phyloP scores from a whole-genome alignment of 805 yeast genomes.

The Metschnikowia sp. region DNA sequence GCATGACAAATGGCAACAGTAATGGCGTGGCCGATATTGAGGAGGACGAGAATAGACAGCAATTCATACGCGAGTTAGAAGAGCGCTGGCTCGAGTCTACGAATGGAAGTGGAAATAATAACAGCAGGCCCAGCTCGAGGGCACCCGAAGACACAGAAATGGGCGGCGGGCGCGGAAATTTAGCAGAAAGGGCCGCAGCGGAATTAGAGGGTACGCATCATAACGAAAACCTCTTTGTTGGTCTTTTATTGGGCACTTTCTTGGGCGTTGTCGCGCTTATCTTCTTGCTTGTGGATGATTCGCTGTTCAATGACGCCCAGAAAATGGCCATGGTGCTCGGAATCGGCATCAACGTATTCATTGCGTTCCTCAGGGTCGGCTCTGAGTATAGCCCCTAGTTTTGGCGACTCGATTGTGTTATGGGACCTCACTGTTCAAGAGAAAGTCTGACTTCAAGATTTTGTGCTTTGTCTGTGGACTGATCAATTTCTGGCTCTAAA shows the following conservation, averaged over 20 bases:
- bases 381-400: slow-evolving; percentile 7
- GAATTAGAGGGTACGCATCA: slow-evolving; percentile 32
- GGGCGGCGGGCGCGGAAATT: slow-evolving; percentile 4
- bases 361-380: slow-evolving; percentile 53
- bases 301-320: slow-evolving; percentile 58
- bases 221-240: slow-evolving; percentile 67
- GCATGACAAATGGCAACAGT: slow-evolving; percentile 16
- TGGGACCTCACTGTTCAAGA: too few relatives aligned
- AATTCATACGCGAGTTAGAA: slow-evolving; percentile 59
- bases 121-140: too few relatives aligned
- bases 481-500: too few relatives aligned
- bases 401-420: not conserved
- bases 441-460: too few relatives aligned
- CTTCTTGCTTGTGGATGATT: slow-evolving; percentile 57
- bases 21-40: slow-evolving; percentile 36
- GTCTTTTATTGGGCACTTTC: slow-evolving; percentile 69
- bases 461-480: too few relatives aligned
- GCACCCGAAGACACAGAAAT: not conserved
- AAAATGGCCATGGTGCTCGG: slow-evolving; percentile 73
- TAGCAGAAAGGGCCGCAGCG: slow-evolving; percentile 17
- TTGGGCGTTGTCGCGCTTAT: slow-evolving; percentile 66
- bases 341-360: slow-evolving; percentile 59
- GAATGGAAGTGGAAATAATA: slow-evolving; percentile 38
- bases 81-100: slow-evolving; percentile 88
- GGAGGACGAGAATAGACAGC: slow-evolving; percentile 39